Evolutionary conservation across 495 filamentous ascomycete genomes (phyloP), one percentile per base, ranked within the genome.

Genomic region (Aspergillus kassunensis): DNA sequence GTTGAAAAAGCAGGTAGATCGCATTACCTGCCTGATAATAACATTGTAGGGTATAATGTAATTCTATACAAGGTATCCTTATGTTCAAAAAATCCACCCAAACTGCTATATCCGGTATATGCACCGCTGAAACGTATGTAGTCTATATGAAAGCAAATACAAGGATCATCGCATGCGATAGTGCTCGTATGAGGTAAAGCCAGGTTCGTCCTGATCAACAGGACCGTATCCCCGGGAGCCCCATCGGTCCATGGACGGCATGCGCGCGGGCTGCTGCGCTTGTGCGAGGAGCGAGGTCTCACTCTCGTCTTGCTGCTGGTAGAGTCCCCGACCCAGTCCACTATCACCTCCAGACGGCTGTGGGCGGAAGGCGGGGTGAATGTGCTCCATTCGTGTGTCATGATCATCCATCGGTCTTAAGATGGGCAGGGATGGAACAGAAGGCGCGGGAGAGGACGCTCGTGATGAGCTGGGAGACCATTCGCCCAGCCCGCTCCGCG

Each of bases 401-500:
- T 67, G 63, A 1, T 53, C 62, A 49, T 29, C 63, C 25, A 19
- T 62, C n/a, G n/a, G n/a, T n/a, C n/a, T 71, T 19, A 33, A 11
- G 3, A 33, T 33, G 3, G 30, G 30, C 13, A 70, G 49, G 0
- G 48, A 57, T 0, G 64, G 67, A 0, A 69, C 44, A 2, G 71
- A 74, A 0, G 71, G 69, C 1, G 63, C 62, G 0, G 75, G 77
- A 7, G 76, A 79, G 3, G 74, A 74, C 3, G 76, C 74, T 12
- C 76, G 71, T 1, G 74, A 78, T 9, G 60, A 73, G 52, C 44
- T 64, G 37, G 71, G 72, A 13, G 62, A 75, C 70, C 61, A 70
- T 37, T 70, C 71, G 54, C 72, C 68, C 34, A 77, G 56, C 24
- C 73, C 69, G 21, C 76, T 82, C 31, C 82, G 76, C 0, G 86